Evolutionary conservation across 148 eudicot species (phyloP).

Genomic region (Simmondsia chinensis): DNA sequence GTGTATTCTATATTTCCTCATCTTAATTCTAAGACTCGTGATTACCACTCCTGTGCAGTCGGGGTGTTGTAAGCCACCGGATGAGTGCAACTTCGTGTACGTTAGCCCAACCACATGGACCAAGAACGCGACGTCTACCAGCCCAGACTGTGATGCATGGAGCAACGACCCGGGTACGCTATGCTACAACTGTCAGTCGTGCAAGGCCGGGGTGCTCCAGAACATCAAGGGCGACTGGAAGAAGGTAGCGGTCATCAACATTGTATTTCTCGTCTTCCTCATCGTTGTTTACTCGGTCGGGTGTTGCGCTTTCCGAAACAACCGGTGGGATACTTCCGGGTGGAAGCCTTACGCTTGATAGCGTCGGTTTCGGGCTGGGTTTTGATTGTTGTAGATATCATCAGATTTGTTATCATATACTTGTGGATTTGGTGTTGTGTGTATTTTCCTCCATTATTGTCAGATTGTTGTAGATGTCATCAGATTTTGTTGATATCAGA

Average conservation of each 20-base stretch:
- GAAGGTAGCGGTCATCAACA: conserved; percentile 63
- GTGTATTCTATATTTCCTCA: too few relatives aligned
- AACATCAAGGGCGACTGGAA: conserved; percentile 88
- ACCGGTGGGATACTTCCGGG: conserved; percentile 45
- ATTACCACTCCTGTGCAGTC: too few relatives aligned
- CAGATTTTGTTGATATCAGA: too few relatives aligned
- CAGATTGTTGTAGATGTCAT: too few relatives aligned
- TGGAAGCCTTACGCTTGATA: conserved; percentile 49
- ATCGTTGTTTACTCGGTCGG: conserved; percentile 78
- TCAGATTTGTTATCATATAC: too few relatives aligned
- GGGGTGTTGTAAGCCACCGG: conserved; percentile 92
- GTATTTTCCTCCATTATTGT: too few relatives aligned
- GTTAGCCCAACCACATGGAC: conserved; percentile 66
- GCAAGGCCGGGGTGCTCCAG: conserved; percentile 88
- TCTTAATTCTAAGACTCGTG: too few relatives aligned
- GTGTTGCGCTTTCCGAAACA: conserved; percentile 93
- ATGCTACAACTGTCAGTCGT: conserved; percentile 72
- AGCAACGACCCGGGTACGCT: conserved; percentile 30
- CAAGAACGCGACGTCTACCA: conserved; percentile 5
- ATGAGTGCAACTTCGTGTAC: conserved; percentile 43
- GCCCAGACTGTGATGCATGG: conserved; percentile 63
- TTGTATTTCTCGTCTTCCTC: conserved; percentile 61
- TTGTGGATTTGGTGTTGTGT: too few relatives aligned
- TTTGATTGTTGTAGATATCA: too few relatives aligned
- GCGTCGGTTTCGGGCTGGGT: too few relatives aligned